phyloP scores from a whole-genome alignment of 1,284 basidiomycete genomes.

The Cryptococcus sp. region DNA sequence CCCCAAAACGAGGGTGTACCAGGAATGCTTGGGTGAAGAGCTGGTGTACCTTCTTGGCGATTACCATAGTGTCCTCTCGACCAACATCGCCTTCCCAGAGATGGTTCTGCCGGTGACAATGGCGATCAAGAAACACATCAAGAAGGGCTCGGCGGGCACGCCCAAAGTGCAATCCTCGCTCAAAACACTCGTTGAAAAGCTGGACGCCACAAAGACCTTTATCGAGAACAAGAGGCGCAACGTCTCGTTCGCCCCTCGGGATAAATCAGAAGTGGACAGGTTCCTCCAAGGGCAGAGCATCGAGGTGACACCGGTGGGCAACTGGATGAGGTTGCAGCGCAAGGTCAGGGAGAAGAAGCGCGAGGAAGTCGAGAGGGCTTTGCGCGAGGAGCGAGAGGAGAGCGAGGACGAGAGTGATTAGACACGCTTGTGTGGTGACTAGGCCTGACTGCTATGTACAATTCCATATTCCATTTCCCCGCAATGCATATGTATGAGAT shows the following conservation, averaged over 20 bases:
- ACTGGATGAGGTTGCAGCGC: conserved; percentile 75
- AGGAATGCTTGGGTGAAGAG: conserved; percentile 83
- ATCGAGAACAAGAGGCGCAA: conserved; percentile 68
- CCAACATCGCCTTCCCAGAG: conserved; percentile 90
- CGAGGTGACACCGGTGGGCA: conserved; percentile 74
- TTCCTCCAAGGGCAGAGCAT: conserved; percentile 69
- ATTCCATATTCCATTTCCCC: no score
- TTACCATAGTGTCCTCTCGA: conserved; percentile 65
- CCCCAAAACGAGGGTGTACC: conserved; percentile 82
- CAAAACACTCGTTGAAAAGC: conserved; percentile 76
- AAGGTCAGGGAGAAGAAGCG: conserved; percentile 77
- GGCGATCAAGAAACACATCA: conserved; percentile 68
- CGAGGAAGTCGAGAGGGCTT: conserved; percentile 60
- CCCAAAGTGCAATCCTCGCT: conserved; percentile 58
- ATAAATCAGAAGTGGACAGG: conserved; percentile 65
- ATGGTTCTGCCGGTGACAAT: conserved; percentile 81
- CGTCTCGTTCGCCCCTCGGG: conserved; percentile 70
- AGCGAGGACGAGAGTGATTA: conserved; percentile 25
- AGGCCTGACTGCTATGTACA: no score
- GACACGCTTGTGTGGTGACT: neutral
- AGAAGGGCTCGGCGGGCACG: conserved; percentile 57
- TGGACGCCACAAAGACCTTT: conserved; percentile 81
- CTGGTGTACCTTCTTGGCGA: conserved; percentile 75
- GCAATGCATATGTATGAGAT: no score
- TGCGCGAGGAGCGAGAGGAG: conserved; percentile 39